phyloP scores from a whole-genome alignment of 441 rosid species.

The Corymbia citriodora region DNA sequence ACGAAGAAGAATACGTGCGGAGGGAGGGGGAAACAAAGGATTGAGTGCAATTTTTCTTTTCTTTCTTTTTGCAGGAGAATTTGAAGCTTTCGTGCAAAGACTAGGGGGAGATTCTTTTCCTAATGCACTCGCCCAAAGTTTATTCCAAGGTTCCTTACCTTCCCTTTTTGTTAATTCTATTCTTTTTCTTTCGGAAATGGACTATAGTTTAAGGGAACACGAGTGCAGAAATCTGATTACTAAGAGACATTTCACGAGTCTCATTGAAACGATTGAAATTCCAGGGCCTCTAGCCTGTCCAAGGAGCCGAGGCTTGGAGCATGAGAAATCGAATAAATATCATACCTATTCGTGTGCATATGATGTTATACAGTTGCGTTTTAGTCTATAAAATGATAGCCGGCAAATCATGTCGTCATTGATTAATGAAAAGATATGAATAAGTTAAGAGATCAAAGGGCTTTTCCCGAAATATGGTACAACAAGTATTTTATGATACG shows the following conservation, averaged over 20 bases:
- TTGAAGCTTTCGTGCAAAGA: conserved; percentile 6
- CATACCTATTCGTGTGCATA: neutral
- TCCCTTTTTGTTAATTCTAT: neutral
- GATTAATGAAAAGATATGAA: neutral
- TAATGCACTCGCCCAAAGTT: conserved; percentile 26
- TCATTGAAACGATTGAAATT: neutral
- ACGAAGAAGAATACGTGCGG: conserved; percentile 42
- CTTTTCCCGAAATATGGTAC: neutral
- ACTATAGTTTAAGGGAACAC: neutral
- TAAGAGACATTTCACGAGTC: neutral
- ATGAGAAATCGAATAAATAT: neutral
- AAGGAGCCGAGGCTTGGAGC: neutral
- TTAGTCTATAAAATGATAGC: neutral
- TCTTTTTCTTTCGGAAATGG: neutral
- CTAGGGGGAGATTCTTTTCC: conserved; percentile 41
- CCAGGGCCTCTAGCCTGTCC: neutral
- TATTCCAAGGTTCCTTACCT: conserved; percentile 34
- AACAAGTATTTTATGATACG: neutral
- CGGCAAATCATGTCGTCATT: neutral
- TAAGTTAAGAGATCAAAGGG: neutral
- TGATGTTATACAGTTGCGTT: neutral
- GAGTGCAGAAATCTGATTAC: neutral
- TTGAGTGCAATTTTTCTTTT: neutral
- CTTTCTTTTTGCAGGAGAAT: neutral
- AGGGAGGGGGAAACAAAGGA: conserved; percentile 5